Conservation (phyloP, 1,139 yeast genomes). For the Oligophagozyma castellii region DNA sequence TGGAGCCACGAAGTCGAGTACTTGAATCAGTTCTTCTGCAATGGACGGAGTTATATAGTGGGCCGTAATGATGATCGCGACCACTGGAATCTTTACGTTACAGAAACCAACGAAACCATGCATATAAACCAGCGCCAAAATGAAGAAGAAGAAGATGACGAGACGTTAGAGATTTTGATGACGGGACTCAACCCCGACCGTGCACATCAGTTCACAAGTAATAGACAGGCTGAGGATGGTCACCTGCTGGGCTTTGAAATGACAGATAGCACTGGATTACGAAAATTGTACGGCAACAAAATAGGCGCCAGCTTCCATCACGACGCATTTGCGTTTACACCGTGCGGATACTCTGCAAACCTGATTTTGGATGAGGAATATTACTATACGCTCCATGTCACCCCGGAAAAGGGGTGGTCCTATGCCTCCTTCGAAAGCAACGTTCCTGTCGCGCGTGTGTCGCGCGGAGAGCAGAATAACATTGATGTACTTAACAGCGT, state of each 20-base stretch:
- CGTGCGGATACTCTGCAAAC: conserved; percentile 92
- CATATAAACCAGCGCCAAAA: conserved; percentile 2
- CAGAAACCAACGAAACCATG: conserved; percentile 28
- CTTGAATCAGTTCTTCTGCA: conserved; percentile 47
- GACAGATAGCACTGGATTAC: conserved; percentile 47
- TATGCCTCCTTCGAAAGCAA: conserved; percentile 94
- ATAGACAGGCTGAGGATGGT: conserved; percentile 45
- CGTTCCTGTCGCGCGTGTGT: conserved; percentile 34
- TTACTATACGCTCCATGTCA: conserved; percentile 85
- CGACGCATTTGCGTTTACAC: conserved; percentile 89
- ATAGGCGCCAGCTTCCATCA: conserved; percentile 33
- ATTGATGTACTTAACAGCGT: conserved; percentile 43
- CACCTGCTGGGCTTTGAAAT: conserved; percentile 62
- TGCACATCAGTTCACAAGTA: conserved; percentile 48
- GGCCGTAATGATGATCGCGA: conserved; percentile 64
- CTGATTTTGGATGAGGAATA: conserved; percentile 48
- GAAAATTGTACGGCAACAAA: conserved; percentile 34
- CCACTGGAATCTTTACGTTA: conserved; percentile 83
- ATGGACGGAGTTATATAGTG: conserved; percentile 60
- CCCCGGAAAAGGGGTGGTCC: conserved; percentile 91
- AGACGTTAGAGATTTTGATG: conserved; percentile 85
- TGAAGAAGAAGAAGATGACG: conserved; percentile 33
- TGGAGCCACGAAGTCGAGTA: conserved; percentile 73
- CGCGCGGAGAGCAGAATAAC: conserved; percentile 25
- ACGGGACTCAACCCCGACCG: conserved; percentile 55